Evolutionary conservation across 768 basidiomycete genomes (phyloP), one percentile per base, ranked within the genome.

Genomic region (Mycena capillaripes): DNA sequence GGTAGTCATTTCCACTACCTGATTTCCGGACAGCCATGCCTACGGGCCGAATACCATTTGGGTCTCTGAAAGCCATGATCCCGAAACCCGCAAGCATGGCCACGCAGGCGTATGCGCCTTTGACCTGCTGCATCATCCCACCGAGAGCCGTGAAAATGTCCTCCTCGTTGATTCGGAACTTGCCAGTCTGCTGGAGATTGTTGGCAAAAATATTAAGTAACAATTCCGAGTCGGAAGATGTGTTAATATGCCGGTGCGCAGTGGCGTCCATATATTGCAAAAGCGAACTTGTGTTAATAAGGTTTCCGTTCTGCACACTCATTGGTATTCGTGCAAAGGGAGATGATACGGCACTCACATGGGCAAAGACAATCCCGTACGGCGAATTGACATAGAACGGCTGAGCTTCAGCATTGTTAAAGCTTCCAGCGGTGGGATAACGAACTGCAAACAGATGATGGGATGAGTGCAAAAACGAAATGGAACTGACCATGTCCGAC

Each of bases 301-400:
- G 90, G 82, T 99, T 99, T 46, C 98, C 98, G 83, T 99, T 99
- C 97, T 99, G 78, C 19, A 60, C 19, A 23, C 34, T 61, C 66
- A 29, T 21, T 70, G 66, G 61, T 29, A 75, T 60, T 70, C 32
- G n/a, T 8, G 73, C 23, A 53, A 55, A 63, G 64, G 32, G 42
- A 58, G 57, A 55, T 38, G 55, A 50, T 16, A 14, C 32, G 38
- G 30, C 30, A 52, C 48, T 32, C 81, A 97, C 97, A 87, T 99
- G 97, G 23, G 95, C 98, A 79, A 99, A 94, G 72, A 97, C 96
- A 79, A 99, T 97, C 61, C 98, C 98, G 81, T 99, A 99, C 4
- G 98, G 98, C n/a, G 97, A 97, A 85, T 99, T 99, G 77, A 99
- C 98, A 80, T 99, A 99, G 88, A 99, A 99, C 1, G 98, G 98